These are phyloP conservation scores for Trichosanthes truncata DNA, from an alignment of 306 rosid species.

Conservation along the genomic window DNA sequence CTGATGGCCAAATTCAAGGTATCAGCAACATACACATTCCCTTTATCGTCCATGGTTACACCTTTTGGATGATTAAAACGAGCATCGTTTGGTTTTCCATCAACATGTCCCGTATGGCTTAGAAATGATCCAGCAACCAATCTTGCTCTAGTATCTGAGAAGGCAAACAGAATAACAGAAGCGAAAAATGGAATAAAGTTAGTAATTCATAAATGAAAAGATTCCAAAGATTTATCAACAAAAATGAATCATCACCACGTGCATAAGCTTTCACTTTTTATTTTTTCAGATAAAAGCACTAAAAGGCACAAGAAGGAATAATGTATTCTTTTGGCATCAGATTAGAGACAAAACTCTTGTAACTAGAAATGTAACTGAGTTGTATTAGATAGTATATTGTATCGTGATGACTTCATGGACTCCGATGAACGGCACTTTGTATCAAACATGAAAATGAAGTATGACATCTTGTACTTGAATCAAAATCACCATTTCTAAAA, in stretches of 20 bases:
- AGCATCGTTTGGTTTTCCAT: constrained; percentile 91
- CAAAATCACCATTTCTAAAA: background rate
- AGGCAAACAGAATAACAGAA: background rate
- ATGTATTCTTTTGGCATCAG: background rate
- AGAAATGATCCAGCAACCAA: constrained; percentile 95
- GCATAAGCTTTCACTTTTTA: background rate
- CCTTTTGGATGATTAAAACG: constrained; percentile 96
- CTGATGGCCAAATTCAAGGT: constrained; percentile 82
- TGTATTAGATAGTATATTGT: background rate
- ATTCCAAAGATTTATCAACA: background rate
- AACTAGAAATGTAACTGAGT: background rate
- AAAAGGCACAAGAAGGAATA: background rate
- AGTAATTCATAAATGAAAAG: background rate
- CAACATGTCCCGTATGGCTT: constrained; percentile 83
- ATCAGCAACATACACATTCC: constrained; percentile 96
- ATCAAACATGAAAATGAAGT: background rate
- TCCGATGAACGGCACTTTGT: background rate
- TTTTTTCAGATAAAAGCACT: background rate
- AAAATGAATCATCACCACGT: background rate
- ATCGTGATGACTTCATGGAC: background rate
- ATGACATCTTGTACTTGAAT: background rate
- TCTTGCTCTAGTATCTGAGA: constrained; percentile 90
- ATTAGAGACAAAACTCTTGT: background rate
- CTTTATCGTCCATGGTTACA: constrained; percentile 82
- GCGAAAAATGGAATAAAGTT: background rate